Percentiles rank a stretch among this genome's conserved stretches.
These are phyloP conservation scores for Selaginella tamariscina DNA, from an alignment of 75 land plant genomes.

Conservation along the genomic window DNA sequence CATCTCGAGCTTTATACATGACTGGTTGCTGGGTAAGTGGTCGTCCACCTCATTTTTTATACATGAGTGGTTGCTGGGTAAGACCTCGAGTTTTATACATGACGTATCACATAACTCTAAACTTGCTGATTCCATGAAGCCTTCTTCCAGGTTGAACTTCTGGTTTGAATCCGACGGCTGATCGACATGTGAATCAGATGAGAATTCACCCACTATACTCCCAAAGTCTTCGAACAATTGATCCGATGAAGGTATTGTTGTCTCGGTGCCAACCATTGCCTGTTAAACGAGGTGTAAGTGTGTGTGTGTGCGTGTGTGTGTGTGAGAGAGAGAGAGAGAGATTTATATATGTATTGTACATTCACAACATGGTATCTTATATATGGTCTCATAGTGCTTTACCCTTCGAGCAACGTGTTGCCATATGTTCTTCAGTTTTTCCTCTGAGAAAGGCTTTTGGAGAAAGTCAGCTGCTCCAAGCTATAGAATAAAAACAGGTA, in stretches of 20 bases:
- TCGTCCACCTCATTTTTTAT: background rate
- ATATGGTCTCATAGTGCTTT: too few relatives aligned
- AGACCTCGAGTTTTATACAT: background rate
- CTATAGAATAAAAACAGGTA: conserved; percentile 19
- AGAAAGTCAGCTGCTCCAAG: conserved; percentile 75
- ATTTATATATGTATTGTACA: too few relatives aligned
- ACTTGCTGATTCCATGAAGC: background rate
- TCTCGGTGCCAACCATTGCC: too few relatives aligned
- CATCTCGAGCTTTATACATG: background rate
- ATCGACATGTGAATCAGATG: too few relatives aligned
- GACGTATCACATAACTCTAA: background rate
- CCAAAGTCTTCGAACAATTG: too few relatives aligned
- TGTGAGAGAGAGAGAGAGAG: too few relatives aligned
- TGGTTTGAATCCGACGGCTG: too few relatives aligned
- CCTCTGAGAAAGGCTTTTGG: conserved; percentile 60
- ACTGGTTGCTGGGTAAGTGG: background rate
- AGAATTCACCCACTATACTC: too few relatives aligned
- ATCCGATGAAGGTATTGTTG: too few relatives aligned
- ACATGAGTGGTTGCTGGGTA: background rate
- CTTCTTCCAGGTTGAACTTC: background rate
- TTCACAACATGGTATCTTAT: too few relatives aligned
- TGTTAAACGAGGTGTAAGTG: too few relatives aligned
- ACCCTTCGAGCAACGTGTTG: conserved; percentile 89
- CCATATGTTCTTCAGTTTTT: conserved; percentile 70
- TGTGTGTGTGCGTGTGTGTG: too few relatives aligned